Percentiles rank a stretch among this genome's conserved stretches.
Conservation (phyloP, 768 basidiomycete species). For the Porphyrellus cyaneotinctus region DNA sequence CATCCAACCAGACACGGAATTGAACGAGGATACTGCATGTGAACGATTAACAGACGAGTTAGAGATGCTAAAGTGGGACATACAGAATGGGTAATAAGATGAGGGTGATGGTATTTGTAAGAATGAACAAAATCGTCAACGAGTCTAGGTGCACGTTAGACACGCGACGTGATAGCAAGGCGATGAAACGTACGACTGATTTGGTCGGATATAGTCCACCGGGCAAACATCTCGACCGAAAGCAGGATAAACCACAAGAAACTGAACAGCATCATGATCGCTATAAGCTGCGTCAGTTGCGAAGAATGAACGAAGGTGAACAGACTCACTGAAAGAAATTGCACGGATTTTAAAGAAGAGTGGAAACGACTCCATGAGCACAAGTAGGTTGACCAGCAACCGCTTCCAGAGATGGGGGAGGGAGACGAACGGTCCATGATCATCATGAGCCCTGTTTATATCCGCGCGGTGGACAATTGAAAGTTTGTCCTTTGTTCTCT, state of each 20-base stretch:
- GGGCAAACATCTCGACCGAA: slow-evolving; percentile 42
- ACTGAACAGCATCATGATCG: slow-evolving; percentile 39
- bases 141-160: slow-evolving; percentile 20
- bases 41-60: neutral
- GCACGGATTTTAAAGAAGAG: slow-evolving; percentile 30
- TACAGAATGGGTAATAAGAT: slow-evolving; percentile 43
- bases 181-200: slow-evolving; percentile 40
- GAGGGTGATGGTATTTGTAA: slow-evolving; percentile 37
- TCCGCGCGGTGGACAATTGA: slow-evolving; percentile 15
- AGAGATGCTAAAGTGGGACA: slow-evolving; percentile 16
- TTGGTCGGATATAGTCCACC: slow-evolving; percentile 43
- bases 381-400: slow-evolving; percentile 17
- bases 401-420: slow-evolving; percentile 13
- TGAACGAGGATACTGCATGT: slow-evolving; percentile 38
- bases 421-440: neutral
- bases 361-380: slow-evolving; percentile 30
- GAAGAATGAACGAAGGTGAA: neutral
- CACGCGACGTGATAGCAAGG: neutral
- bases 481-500: slow-evolving; percentile 18
- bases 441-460: slow-evolving; percentile 5
- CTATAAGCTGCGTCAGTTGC: slow-evolving; percentile 26
- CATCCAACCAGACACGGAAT: slow-evolving; percentile 54
- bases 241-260: slow-evolving; percentile 48
- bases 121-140: slow-evolving; percentile 43
- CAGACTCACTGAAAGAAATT: slow-evolving; percentile 27